Evolutionary conservation across 164 flowering plant species (phyloP).

Genomic region (Magnolia sinica): DNA sequence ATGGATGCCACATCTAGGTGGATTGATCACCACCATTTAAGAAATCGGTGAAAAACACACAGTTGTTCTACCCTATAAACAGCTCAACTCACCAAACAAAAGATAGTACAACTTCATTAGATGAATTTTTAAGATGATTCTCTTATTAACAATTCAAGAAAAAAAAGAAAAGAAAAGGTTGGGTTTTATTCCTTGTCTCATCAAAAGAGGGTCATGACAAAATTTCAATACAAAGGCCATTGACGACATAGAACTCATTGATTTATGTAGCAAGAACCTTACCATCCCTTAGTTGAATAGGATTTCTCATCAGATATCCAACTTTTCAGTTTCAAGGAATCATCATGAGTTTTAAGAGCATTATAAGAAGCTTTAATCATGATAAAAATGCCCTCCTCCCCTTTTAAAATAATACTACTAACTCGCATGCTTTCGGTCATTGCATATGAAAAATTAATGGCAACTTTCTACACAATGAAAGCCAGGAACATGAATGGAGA

Average conservation of each 20-base stretch:
- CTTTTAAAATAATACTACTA: background rate
- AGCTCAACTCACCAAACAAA: background rate
- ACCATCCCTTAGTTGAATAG: background rate
- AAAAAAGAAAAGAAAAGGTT: background rate
- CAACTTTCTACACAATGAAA: background rate
- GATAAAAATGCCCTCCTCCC: background rate
- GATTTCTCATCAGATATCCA: background rate
- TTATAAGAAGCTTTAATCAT: background rate
- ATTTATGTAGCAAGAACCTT: background rate
- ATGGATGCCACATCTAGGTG: no score
- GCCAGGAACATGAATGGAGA: background rate
- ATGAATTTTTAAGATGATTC: background rate
- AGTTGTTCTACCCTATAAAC: background rate
- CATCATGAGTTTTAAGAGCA: background rate
- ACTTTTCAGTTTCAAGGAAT: background rate
- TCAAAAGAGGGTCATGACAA: background rate
- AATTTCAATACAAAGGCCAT: background rate
- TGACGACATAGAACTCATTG: background rate
- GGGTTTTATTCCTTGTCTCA: background rate
- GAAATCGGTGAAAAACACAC: no score
- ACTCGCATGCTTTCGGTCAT: background rate
- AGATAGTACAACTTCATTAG: background rate
- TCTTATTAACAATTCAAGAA: background rate
- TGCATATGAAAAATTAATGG: background rate
- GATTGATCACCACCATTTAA: no score